Evolutionary conservation across 1,284 basidiomycete species (phyloP).

Genomic region (Moesziomyces sp.): DNA sequence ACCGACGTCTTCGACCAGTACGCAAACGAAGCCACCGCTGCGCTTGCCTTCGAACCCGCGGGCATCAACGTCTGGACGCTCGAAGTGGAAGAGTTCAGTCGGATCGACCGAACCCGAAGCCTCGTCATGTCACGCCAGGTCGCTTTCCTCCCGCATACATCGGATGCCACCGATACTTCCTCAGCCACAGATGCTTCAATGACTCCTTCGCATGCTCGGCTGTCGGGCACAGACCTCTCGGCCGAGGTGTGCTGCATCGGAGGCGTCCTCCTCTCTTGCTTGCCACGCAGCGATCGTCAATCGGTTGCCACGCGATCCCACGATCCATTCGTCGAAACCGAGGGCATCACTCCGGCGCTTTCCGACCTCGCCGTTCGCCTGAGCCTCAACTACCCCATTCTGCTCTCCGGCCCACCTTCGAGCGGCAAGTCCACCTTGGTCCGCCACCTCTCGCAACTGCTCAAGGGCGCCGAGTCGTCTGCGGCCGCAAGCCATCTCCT

Average conservation of each 20-base stretch:
- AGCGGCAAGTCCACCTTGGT: constrained; percentile 89
- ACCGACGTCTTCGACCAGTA: constrained; percentile 7
- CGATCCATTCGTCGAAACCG: constrained; percentile 73
- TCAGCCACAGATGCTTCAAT: not conserved
- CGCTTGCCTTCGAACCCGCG: constrained; percentile 22
- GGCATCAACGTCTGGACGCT: constrained; percentile 50
- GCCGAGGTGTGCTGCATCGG: constrained; percentile 35
- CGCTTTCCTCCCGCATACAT: not conserved
- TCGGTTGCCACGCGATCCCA: not conserved
- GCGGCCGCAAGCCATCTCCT: constrained; percentile 72
- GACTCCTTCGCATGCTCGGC: not conserved
- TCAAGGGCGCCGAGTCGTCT: constrained; percentile 19
- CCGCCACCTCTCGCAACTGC: constrained; percentile 74
- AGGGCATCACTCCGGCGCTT: constrained; percentile 75
- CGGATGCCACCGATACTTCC: constrained; percentile 1
- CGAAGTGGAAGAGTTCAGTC: constrained; percentile 33
- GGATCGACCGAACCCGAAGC: constrained; percentile 12
- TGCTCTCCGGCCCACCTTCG: constrained; percentile 87
- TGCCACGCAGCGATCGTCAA: not conserved
- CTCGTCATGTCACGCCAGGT: constrained; percentile 6
- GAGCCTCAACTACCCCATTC: constrained; percentile 79
- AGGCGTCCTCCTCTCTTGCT: constrained; percentile 51
- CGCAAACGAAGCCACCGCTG: constrained; percentile 19
- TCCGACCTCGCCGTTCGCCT: constrained; percentile 76
- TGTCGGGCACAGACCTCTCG: constrained; percentile 14